Conservation (phyloP, 495 filamentous ascomycete species). For the Corynascus novoguineensis region DNA sequence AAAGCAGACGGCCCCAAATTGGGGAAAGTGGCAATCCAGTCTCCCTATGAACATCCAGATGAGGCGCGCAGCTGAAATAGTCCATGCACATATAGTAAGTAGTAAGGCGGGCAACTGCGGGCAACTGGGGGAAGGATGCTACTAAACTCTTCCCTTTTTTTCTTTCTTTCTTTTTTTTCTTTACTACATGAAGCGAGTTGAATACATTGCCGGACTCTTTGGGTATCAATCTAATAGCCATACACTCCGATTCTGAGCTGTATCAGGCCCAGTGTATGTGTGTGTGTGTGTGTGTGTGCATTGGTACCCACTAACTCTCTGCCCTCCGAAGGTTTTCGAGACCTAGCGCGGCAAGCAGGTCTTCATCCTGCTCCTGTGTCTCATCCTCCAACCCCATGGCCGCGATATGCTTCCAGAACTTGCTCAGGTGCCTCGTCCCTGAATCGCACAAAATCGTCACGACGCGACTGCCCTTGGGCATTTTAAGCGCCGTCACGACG, state of each 20-base stretch:
- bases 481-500: constrained; percentile 64
- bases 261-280: no score
- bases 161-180: no score
- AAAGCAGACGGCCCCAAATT: no score
- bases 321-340: constrained; percentile 26
- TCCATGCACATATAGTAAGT: not conserved
- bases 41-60: not conserved
- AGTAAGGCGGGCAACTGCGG: not conserved
- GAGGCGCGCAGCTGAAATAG: not conserved
- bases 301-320: not conserved
- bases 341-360: constrained; percentile 34
- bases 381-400: constrained; percentile 33
- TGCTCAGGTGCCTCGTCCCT: constrained; percentile 83
- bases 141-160: not conserved
- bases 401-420: constrained; percentile 84
- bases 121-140: not conserved
- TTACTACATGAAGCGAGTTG: not conserved
- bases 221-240: constrained; percentile 1
- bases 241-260: not conserved
- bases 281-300: no score
- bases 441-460: constrained; percentile 92
- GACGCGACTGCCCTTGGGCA: constrained; percentile 65
- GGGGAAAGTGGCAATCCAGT: not conserved
- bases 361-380: constrained; percentile 14
- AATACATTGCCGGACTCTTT: not conserved